Base-by-base conservation (phyloP, 2,329 filamentous ascomycete genomes). In the Microthyrium microscopicum region DNA sequence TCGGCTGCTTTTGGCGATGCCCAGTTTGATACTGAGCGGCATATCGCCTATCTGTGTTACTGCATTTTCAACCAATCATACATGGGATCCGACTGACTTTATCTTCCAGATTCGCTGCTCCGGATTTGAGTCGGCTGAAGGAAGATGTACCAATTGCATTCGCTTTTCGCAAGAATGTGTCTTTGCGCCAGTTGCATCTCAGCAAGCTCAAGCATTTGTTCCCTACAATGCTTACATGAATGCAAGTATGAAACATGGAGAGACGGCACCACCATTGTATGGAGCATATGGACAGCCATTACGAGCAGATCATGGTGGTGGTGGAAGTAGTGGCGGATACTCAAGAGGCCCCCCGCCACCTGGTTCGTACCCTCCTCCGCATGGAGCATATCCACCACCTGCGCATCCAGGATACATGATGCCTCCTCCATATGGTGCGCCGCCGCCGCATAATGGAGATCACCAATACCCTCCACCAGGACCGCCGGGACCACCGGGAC, bases 161-260 rank as follows among this genome's bases (percentile, higher is more conserved):
- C 64, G 76, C 30, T 82, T 81, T 56, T 75, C 76, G 42, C 76
- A 81, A 53, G 74, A 79, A 49, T 82, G 77, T 55, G 71, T 82
- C 54, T 82, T 82, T 54, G 80, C 75, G 1, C 76, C 77, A 3
- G 76, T 82, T 17, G n/a, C n/a, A n/a, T 79, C 73, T 3, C 76
- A 74, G 8, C 75, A 80, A 54, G 71, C 74, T 6, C 75, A 79
- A 51, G 76, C 77, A 8, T 81, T 81, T 47, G 76, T 81, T 21
- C 76, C 76, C 5, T 75, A 74, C 7, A 73, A 79, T 49, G 73
- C 75, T 5, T 70, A 74, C 37, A n/a, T n/a, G n/a, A n/a, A n/a
- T n/a, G n/a, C n/a, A n/a, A n/a, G n/a, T n/a, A n/a, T n/a, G n/a
- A n/a, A n/a, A n/a, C 78, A 57, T 54, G 57, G 60, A 32, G 50